Conservation (phyloP, 2,329 filamentous ascomycete genomes). For the Pestalotiopsis sp. region DNA sequence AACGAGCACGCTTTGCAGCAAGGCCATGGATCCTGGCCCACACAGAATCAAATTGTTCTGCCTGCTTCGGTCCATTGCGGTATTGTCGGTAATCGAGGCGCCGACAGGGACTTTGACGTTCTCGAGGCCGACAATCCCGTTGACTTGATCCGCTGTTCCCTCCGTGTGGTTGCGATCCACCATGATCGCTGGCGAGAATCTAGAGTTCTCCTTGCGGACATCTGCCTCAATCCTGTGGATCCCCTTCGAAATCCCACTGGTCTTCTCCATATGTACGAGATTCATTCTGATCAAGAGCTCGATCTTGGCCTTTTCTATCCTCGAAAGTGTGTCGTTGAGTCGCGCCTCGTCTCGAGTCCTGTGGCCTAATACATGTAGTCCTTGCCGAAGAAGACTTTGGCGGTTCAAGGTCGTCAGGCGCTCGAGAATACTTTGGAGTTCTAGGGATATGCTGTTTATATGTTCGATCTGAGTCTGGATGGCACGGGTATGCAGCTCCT, state of each 20-base stretch:
- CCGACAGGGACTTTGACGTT: neutral
- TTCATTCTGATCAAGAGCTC: constrained; percentile 5
- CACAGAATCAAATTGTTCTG: constrained; percentile 3
- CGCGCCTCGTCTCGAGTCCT: constrained; percentile 4
- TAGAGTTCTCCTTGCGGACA: neutral
- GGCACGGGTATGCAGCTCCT: neutral
- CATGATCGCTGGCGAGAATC: neutral
- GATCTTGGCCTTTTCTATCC: neutral
- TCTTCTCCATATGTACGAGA: neutral
- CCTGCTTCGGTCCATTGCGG: neutral
- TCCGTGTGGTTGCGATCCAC: neutral
- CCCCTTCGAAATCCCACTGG: neutral
- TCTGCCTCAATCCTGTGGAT: neutral
- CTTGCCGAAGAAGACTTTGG: neutral
- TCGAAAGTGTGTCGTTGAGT: neutral
- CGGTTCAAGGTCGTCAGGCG: neutral
- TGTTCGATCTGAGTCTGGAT: constrained; percentile 4
- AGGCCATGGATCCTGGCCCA: neutral
- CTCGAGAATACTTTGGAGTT: neutral
- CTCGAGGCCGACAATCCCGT: neutral
- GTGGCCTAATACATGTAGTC: neutral
- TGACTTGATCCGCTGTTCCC: neutral
- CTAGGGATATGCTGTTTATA: neutral
- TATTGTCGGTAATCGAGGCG: neutral
- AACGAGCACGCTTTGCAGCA: neutral